phyloP scores from a whole-genome alignment of 805 yeast species.

The Lipomyces spencermartinsiae region DNA sequence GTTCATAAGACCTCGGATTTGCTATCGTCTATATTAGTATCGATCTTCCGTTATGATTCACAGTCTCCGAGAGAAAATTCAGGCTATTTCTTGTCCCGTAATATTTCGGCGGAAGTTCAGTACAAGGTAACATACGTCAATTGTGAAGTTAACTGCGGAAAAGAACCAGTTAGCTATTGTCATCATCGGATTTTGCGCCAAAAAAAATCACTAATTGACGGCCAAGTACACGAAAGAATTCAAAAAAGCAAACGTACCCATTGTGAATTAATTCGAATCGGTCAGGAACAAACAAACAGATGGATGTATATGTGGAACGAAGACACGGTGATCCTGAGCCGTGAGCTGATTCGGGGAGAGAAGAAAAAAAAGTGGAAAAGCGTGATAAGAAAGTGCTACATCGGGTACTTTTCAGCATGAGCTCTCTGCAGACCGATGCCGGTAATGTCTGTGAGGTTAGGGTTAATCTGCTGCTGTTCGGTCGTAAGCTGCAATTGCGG shows the following conservation, averaged over 20 bases:
- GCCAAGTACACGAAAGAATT: neutral
- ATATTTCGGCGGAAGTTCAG: neutral
- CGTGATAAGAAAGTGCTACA: conserved; percentile 15
- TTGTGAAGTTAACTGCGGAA: conserved; percentile 38
- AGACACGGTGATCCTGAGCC: conserved; percentile 30
- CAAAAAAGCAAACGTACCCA: conserved; percentile 42
- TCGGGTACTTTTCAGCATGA: neutral
- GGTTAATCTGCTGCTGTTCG: neutral
- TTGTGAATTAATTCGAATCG: conserved; percentile 39
- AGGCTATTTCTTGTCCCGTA: neutral
- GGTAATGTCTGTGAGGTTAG: neutral
- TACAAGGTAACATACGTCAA: conserved; percentile 33
- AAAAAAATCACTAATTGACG: neutral
- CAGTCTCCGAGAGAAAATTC: neutral
- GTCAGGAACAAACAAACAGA: conserved; percentile 17
- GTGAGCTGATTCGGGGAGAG: conserved; percentile 31
- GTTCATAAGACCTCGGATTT: conserved; percentile 99
- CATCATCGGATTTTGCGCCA: neutral
- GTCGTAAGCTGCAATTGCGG: too few species aligned
- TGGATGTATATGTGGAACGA: conserved; percentile 16
- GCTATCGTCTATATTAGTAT: conserved; percentile 50
- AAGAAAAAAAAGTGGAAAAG: conserved; percentile 31
- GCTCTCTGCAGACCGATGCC: neutral
- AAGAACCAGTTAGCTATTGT: conserved; percentile 11
- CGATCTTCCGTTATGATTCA: neutral